Base-by-base conservation (phyloP, 768 basidiomycete species). In the Gymnopilus junonius region DNA sequence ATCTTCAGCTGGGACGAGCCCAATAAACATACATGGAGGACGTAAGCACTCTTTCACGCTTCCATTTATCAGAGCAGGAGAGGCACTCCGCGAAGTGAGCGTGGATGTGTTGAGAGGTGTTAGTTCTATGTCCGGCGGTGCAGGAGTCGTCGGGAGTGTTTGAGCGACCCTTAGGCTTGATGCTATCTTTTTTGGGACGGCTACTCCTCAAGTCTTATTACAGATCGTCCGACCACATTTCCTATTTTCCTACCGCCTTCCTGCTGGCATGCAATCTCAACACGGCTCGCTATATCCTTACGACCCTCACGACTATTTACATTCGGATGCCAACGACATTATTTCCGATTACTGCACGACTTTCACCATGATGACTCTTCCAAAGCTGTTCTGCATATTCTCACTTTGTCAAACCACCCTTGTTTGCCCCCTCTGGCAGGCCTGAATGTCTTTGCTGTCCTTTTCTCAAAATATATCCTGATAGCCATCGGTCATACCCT, bases 81-180 rank as follows among this genome's bases (percentile, higher is more conserved):
- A 62, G 37, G 71, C 65, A 10, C 59, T 75, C n/a, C 69, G 68
- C 15, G 72, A 67, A 3, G 73, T 63, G 23, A 60, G 76, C 21
- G 74, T 72, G 2, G 81, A 82, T 59, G 74, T 82, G 27, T 62
- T 85, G 31, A 82, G 78, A 53, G 80, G 83, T 1, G 82, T 84
- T 3, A 75, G 76, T 34, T 75, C 76, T 31, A 79, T 82, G 15
- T 62, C 64, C 3, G 48, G 48, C 12, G 54, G 66, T 17, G 46
- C 45, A 29, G 62, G 59, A 31, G 61, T 48, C 23, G 63, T 65
- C 32, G 59, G 59, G n/a, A 57, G 45, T 46, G 43, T 48, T 27
- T 46, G 51, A 39, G 56, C 25, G 34, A 27, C 10, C 4, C 37
- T 17, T 14, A 12, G 17, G 17, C 37, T 10, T 39, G 12, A 10